Conservation (phyloP, 2,329 filamentous ascomycete species). For the Magnaporthiopsis rhizophila region DNA sequence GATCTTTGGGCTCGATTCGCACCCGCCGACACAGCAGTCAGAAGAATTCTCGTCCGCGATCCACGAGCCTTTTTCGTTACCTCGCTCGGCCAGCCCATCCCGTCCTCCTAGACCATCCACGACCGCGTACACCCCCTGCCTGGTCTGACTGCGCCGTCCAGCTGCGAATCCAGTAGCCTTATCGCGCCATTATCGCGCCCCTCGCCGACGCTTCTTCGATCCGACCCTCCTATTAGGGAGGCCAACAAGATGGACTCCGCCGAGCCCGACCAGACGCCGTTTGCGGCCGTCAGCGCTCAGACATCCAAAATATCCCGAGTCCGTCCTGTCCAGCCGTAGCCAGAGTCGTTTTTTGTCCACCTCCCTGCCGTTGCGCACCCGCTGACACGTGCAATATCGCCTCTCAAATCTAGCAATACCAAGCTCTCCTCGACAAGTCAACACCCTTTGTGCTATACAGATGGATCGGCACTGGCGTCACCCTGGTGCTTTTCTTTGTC, state of each 20-base stretch:
- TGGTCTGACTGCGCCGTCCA: not conserved
- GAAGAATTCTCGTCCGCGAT: not conserved
- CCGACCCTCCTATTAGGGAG: too few relatives aligned
- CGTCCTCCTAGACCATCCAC: too few relatives aligned
- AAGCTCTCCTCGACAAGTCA: conserved; percentile 87
- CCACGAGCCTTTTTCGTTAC: not conserved
- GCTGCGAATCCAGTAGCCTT: not conserved
- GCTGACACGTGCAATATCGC: conserved; percentile 7
- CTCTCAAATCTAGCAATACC: conserved; percentile 62
- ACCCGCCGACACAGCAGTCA: not conserved
- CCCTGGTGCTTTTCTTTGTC: conserved; percentile 74
- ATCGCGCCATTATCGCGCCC: not conserved
- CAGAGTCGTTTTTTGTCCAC: not conserved
- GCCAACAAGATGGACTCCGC: conserved; percentile 63
- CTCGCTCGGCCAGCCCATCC: not conserved
- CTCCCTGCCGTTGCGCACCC: not conserved
- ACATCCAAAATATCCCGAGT: conserved; percentile 69
- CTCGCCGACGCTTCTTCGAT: not conserved
- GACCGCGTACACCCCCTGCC: not conserved
- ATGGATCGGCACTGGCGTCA: conserved; percentile 75
- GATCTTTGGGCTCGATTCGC: not conserved
- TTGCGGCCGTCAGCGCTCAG: conserved; percentile 80
- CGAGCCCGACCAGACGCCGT: conserved; percentile 85
- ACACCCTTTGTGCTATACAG: conserved; percentile 85
- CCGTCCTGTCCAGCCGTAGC: conserved; percentile 24